Evolutionary conservation across 768 basidiomycete genomes (phyloP), one percentile per base, ranked within the genome.

Genomic region (Collybia nuda): DNA sequence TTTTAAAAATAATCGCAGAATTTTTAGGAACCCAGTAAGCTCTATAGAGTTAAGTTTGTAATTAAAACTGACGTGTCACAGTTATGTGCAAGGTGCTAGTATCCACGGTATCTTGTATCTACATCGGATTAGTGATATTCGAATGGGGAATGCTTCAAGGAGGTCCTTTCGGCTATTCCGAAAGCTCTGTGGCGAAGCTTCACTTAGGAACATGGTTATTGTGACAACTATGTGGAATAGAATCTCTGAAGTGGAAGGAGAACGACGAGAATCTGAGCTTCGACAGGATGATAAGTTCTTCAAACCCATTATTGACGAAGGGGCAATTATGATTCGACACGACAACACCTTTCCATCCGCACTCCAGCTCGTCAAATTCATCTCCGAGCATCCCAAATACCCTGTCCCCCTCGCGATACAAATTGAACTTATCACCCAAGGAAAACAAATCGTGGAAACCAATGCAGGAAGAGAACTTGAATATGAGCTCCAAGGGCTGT

Each of bases 171-270:
- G 56, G 15, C 50, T 71, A 54, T 71, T 74, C 50, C 53, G 59
- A 21, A 56, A 61, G 21, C 50, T 75, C 15, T 75, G 74, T 36
- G 74, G 73, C 3, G 26, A 58, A 8, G 18, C 53, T 3, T 57
- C 64, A 6, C 45, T 68, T 22, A 55, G 15, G 29, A 69, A 68
- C 17, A 59, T 69, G 4, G 54, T 64, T 17, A 52, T 75, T 12
- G 58, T 67, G n/a, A 75, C 72, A 1, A 74, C 67, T 1, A 71
- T 69, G 66, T 74, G 72, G 74, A 62, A 58, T 14, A 62, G 44
- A 18, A 64, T 64, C 28, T 22, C 1, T 4, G 7, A 11, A 1
- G 14, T 53, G 8, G 54, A 36, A n/a, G 51, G 47, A 6, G 43
- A 22, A 1, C 51, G 50, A 21, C 55, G 63, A 6, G 68, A 72